Conservation (phyloP, 2,329 filamentous ascomycete genomes). For the Aspergillus transmontanensis region DNA sequence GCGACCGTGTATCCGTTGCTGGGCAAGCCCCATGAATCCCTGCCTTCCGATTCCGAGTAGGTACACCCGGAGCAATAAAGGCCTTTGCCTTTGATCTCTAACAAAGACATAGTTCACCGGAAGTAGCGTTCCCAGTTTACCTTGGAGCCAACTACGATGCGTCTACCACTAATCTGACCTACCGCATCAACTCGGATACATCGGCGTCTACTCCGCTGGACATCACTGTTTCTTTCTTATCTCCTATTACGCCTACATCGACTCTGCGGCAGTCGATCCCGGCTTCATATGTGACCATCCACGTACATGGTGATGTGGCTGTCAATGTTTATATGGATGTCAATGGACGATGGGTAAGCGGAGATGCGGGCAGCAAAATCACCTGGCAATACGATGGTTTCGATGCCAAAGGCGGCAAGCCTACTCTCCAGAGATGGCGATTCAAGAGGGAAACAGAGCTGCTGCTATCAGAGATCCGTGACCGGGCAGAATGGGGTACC, state of each 20-base stretch:
- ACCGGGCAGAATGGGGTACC: slow-evolving; percentile 82
- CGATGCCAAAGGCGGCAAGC: slow-evolving; percentile 41
- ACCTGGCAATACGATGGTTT: slow-evolving; percentile 66
- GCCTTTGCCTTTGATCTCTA: neutral
- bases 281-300: slow-evolving; percentile 75
- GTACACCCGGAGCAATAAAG: slow-evolving; percentile 6
- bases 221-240: slow-evolving; percentile 67
- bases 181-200: slow-evolving; percentile 55
- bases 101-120: slow-evolving; percentile 48
- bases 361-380: slow-evolving; percentile 68
- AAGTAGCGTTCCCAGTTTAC: slow-evolving; percentile 61
- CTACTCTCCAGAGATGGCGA: slow-evolving; percentile 46
- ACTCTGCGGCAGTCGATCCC: slow-evolving; percentile 79
- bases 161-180: slow-evolving; percentile 70
- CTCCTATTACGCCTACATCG: slow-evolving; percentile 78
- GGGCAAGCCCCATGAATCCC: slow-evolving; percentile 66
- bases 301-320: slow-evolving; percentile 67
- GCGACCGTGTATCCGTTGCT: slow-evolving; percentile 65
- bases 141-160: slow-evolving; percentile 67
- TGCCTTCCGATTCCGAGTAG: slow-evolving; percentile 48
- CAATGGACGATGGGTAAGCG: slow-evolving; percentile 81
- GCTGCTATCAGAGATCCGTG: slow-evolving; percentile 72
- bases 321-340: slow-evolving; percentile 67
- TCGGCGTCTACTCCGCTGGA: slow-evolving; percentile 46
- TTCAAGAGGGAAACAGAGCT: slow-evolving; percentile 55